phyloP scores from a whole-genome alignment of 2,329 filamentous ascomycete species.

The Huntiella savannae region DNA sequence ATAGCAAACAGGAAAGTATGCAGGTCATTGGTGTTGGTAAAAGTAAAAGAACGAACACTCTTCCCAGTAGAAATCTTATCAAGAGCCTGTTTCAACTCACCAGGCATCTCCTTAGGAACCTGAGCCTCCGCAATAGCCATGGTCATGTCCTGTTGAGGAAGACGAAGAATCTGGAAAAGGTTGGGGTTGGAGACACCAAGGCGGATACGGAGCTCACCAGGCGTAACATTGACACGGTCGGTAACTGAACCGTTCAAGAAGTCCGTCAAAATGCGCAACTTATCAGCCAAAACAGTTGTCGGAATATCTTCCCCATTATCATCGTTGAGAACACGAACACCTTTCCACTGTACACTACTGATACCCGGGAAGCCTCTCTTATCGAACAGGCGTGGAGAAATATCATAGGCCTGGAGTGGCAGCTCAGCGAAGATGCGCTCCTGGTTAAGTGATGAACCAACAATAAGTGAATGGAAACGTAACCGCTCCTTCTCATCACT shows the following conservation, averaged over 20 bases:
- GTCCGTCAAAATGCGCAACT: constrained; percentile 54
- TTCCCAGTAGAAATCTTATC: constrained; percentile 35
- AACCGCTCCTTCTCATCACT: constrained; percentile 51
- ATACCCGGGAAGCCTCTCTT: constrained; percentile 31
- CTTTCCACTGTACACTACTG: constrained; percentile 42
- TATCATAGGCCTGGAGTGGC: constrained; percentile 42
- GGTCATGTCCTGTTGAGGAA: constrained; percentile 59
- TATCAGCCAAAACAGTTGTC: constrained; percentile 56
- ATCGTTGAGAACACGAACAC: constrained; percentile 52
- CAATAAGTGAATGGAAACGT: constrained; percentile 51
- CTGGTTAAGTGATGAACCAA: constrained; percentile 47
- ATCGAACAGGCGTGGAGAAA: constrained; percentile 34
- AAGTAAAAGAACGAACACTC: constrained; percentile 55
- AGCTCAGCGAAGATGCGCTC: constrained; percentile 57
- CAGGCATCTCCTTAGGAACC: constrained; percentile 39
- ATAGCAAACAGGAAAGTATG: constrained; percentile 63
- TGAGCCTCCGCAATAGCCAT: constrained; percentile 54
- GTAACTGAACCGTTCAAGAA: constrained; percentile 61
- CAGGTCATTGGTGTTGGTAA: constrained; percentile 46
- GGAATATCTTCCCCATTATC: constrained; percentile 41
- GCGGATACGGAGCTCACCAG: constrained; percentile 51
- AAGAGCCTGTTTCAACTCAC: constrained; percentile 44
- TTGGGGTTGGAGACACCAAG: constrained; percentile 43
- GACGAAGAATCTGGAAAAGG: constrained; percentile 47
- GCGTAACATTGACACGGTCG: constrained; percentile 65